Conservation (phyloP, 2,329 filamentous ascomycete species). For the Alternaria sp. region DNA sequence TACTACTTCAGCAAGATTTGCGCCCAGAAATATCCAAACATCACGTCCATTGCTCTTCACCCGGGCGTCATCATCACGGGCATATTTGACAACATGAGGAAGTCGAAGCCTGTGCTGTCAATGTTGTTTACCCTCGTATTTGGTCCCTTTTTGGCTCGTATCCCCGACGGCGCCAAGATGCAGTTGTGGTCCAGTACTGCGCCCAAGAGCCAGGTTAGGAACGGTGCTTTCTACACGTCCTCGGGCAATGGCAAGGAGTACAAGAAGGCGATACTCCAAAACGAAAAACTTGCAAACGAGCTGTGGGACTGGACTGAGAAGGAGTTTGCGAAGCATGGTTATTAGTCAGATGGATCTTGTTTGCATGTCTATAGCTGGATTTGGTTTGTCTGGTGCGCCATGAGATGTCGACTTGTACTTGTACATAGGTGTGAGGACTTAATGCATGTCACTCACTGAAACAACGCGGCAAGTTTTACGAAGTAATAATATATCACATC, state of each 20-base stretch:
- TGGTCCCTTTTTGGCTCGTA: constrained; percentile 6
- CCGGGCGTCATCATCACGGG: constrained; percentile 56
- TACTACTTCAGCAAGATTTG: constrained; percentile 53
- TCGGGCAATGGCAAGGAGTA: constrained; percentile 36
- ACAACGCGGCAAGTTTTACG: background rate
- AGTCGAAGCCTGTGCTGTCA: background rate
- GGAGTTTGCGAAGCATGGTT: constrained; percentile 23
- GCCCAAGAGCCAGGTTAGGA: constrained; percentile 46
- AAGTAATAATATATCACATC: background rate
- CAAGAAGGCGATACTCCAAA: constrained; percentile 16
- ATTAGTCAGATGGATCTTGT: background rate
- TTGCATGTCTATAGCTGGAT: background rate
- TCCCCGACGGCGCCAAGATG: constrained; percentile 40
- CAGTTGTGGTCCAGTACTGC: constrained; percentile 56
- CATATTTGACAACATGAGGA: constrained; percentile 3
- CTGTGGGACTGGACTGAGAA: constrained; percentile 37
- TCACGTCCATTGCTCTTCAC: constrained; percentile 54
- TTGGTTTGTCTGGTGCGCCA: background rate
- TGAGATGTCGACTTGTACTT: constrained; percentile 1
- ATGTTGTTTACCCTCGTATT: background rate
- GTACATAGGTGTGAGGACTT: background rate
- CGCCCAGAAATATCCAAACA: constrained; percentile 52
- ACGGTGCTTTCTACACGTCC: constrained; percentile 52
- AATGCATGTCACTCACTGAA: background rate
- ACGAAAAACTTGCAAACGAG: constrained; percentile 24